phyloP scores from a whole-genome alignment of 2,329 filamentous ascomycete species.

The Neofusicoccum parvum region DNA sequence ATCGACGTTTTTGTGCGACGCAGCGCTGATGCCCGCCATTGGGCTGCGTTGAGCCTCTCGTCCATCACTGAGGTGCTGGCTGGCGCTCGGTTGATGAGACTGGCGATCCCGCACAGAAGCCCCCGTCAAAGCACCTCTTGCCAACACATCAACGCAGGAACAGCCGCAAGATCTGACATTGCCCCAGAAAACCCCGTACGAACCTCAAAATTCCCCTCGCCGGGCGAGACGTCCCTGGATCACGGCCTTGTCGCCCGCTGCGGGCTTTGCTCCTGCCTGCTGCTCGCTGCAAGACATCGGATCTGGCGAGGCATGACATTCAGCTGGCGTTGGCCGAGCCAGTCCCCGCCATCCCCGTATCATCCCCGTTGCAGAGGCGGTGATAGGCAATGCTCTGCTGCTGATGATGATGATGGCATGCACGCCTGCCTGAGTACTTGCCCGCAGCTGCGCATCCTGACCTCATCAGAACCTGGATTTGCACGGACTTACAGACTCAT shows the following conservation, averaged over 20 bases:
- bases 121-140: not conserved
- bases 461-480: constrained; percentile 4
- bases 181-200: not conserved
- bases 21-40: not conserved
- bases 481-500: not conserved
- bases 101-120: not conserved
- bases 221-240: not conserved
- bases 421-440: not conserved
- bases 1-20: constrained; percentile 18
- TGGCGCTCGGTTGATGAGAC: constrained; percentile 15
- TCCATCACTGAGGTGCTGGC: not conserved
- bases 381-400: constrained; percentile 3
- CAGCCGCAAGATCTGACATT: not conserved
- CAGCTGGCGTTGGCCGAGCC: not conserved
- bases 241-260: not conserved
- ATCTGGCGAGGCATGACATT: not conserved
- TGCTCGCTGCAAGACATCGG: constrained; percentile 4
- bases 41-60: constrained; percentile 4
- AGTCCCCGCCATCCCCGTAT: not conserved
- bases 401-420: constrained; percentile 17
- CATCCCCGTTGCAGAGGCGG: not conserved
- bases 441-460: not conserved
- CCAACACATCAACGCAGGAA: not conserved
- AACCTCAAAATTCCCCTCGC: not conserved
- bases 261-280: not conserved